These are phyloP conservation scores for Diaporthe citri DNA, from an alignment of 2,329 filamentous ascomycete genomes.

Conservation along the genomic window DNA sequence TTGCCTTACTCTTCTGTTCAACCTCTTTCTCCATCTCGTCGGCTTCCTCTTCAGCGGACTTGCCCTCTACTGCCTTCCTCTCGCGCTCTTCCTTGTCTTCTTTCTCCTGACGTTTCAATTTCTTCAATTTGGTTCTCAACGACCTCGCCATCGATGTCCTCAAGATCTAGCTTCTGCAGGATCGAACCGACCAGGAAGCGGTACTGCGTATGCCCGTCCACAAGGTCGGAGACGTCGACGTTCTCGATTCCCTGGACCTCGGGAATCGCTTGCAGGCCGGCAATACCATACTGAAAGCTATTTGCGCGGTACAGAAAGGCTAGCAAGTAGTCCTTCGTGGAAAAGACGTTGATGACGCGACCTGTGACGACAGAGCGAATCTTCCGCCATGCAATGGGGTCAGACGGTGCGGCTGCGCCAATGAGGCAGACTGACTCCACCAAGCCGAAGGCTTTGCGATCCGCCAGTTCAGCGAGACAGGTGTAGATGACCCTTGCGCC, in stretches of 20 bases:
- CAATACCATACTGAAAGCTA: slow-evolving; percentile 84
- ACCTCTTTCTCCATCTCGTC: slow-evolving; percentile 39
- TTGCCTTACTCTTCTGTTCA: slow-evolving; percentile 20
- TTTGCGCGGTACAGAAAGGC: slow-evolving; percentile 89
- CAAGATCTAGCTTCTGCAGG: slow-evolving; percentile 46
- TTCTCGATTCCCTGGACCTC: slow-evolving; percentile 76
- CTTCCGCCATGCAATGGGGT: slow-evolving; percentile 78
- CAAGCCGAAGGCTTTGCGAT: slow-evolving; percentile 84
- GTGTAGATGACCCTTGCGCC: slow-evolving; percentile 86
- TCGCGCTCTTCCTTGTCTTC: slow-evolving; percentile 37
- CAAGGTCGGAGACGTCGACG: slow-evolving; percentile 64
- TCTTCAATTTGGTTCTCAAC: slow-evolving; percentile 38
- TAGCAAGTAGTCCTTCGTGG: slow-evolving; percentile 87
- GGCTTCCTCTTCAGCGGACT: slow-evolving; percentile 36
- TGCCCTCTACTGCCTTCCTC: slow-evolving; percentile 33
- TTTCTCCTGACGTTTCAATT: slow-evolving; percentile 38
- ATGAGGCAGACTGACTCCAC: slow-evolving; percentile 88
- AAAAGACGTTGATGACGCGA: slow-evolving; percentile 88
- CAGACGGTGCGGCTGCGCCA: slow-evolving; percentile 82
- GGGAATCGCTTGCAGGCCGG: slow-evolving; percentile 81
- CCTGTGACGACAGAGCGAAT: slow-evolving; percentile 85
- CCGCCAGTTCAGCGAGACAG: slow-evolving; percentile 81
- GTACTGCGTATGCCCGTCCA: slow-evolving; percentile 56
- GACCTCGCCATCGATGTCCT: slow-evolving; percentile 34
- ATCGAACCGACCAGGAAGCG: slow-evolving; percentile 63